phyloP scores from a whole-genome alignment of 208 protist species.

The Acanthamoeba polyphaga region DNA sequence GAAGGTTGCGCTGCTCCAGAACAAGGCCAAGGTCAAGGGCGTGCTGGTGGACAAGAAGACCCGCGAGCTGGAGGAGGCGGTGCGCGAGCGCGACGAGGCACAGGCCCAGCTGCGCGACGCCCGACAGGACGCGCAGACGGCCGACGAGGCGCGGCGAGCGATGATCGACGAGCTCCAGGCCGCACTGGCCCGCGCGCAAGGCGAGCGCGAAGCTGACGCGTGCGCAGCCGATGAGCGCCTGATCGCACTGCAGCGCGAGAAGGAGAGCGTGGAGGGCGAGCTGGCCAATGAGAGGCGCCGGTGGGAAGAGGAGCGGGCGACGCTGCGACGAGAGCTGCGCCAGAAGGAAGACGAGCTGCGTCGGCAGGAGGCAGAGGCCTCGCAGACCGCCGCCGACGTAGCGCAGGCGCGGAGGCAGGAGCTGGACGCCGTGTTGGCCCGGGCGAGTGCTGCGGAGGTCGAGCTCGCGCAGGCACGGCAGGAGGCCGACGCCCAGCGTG shows the following conservation, averaged over 20 bases:
- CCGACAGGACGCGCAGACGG: neutral
- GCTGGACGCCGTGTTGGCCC: neutral
- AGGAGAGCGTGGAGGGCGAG: neutral
- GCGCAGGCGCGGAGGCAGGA: neutral
- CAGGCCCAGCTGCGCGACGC: neutral
- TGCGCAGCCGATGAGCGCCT: neutral
- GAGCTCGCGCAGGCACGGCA: neutral
- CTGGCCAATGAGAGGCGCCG: neutral
- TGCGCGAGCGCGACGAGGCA: neutral
- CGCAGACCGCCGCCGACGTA: neutral
- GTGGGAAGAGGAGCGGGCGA: neutral
- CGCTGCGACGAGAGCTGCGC: neutral
- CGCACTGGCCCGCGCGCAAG: neutral
- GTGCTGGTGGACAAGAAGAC: conserved; percentile 9
- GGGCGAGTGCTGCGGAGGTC: neutral
- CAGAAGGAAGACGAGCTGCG: neutral
- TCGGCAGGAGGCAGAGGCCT: neutral
- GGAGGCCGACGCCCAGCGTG: neutral
- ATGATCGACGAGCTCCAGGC: neutral
- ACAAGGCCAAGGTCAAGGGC: neutral
- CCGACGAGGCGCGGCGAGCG: neutral
- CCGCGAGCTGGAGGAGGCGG: neutral
- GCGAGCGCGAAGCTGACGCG: neutral
- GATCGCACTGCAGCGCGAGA: neutral
- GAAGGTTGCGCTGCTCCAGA: neutral